Percentiles rank a stretch among this genome's conserved stretches.
Evolutionary conservation across 2,329 filamentous ascomycete species (phyloP).

Genomic region (Alternaria sp.): DNA sequence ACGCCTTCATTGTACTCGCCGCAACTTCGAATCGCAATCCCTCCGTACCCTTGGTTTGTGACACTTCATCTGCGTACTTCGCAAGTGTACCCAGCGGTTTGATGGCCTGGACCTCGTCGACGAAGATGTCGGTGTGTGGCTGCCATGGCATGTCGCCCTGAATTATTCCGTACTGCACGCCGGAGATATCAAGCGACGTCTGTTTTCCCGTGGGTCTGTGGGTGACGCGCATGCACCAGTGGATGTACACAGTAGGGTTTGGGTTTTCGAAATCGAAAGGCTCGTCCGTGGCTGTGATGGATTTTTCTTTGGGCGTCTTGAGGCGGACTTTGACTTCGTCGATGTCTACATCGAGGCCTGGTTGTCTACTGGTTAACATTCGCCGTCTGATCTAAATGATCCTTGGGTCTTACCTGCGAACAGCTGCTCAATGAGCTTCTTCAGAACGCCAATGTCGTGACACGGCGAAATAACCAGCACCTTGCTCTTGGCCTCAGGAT

Average conservation of each 20-base stretch:
- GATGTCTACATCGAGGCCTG: slow-evolving; percentile 5
- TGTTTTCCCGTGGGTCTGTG: neutral
- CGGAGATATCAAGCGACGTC: slow-evolving; percentile 5
- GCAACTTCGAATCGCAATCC: neutral
- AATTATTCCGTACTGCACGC: slow-evolving; percentile 1
- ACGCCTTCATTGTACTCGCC: neutral
- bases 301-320: neutral
- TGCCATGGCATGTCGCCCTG: neutral
- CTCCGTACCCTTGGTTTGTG: neutral
- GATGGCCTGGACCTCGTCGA: neutral
- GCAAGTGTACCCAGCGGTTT: slow-evolving; percentile 1
- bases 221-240: slow-evolving; percentile 9
- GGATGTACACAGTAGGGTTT: neutral
- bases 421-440: slow-evolving; percentile 1
- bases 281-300: neutral
- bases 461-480: slow-evolving; percentile 1
- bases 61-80: neutral
- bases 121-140: neutral
- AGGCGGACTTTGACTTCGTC: slow-evolving; percentile 8
- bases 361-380: neutral
- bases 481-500: neutral
- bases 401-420: neutral
- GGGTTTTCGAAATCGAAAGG: neutral
- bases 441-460: slow-evolving; percentile 5
- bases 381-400: neutral